Evolutionary conservation across 257 asterid genomes (phyloP).

Genomic region (Fraxinus americana): DNA sequence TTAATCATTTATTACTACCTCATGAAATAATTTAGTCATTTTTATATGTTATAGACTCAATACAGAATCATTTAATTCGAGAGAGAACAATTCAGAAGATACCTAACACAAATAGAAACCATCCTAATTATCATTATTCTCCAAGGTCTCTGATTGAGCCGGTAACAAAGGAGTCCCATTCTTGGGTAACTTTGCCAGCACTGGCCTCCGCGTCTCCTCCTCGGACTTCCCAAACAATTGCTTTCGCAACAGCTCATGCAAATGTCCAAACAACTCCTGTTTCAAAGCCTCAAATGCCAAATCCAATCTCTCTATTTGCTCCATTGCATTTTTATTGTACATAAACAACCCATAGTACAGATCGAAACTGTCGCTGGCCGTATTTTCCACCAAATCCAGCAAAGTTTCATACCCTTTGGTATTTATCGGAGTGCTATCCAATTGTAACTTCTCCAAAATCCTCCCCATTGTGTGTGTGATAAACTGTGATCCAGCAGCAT

Average conservation of each 20-base stretch:
- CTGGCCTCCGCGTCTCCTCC: neutral
- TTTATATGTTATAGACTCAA: too few relatives aligned
- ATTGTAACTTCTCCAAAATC: constrained; percentile 3
- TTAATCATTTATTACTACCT: neutral
- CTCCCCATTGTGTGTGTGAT: neutral
- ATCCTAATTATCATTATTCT: constrained; percentile 26
- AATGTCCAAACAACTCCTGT: constrained; percentile 14
- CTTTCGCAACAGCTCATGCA: constrained; percentile 15
- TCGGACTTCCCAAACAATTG: constrained; percentile 19
- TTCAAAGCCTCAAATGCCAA: constrained; percentile 23
- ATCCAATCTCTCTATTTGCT: constrained; percentile 21
- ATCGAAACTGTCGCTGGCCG: neutral
- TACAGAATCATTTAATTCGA: neutral
- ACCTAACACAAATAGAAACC: constrained; percentile 22
- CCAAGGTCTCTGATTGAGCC: constrained; percentile 34
- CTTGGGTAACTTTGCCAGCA: neutral
- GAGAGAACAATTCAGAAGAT: neutral
- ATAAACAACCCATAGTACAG: constrained; percentile 18
- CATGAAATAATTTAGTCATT: neutral
- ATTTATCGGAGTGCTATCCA: constrained; percentile 7
- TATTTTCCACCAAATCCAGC: constrained; percentile 17
- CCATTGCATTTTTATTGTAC: constrained; percentile 22
- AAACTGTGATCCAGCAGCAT: neutral
- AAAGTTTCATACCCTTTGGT: constrained; percentile 17
- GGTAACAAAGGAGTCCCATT: constrained; percentile 29